Conservation (phyloP, 257 asterid species). For the Lycium ferocissimum region DNA sequence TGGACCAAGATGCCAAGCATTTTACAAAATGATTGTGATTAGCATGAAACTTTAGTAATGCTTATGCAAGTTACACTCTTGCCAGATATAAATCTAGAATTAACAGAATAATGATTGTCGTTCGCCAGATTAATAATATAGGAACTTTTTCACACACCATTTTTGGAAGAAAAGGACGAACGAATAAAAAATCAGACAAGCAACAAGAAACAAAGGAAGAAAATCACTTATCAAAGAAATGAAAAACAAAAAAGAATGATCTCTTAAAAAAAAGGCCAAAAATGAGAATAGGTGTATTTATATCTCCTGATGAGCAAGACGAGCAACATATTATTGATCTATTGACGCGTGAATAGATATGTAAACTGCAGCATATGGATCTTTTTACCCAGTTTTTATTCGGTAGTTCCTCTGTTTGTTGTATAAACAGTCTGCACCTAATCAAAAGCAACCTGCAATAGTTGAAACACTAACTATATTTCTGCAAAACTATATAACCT, state of each 20-base stretch:
- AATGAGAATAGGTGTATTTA: neutral
- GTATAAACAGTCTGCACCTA: neutral
- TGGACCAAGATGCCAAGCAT: conserved; percentile 23
- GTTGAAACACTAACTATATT: neutral
- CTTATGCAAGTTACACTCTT: neutral
- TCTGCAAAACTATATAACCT: neutral
- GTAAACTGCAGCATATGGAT: neutral
- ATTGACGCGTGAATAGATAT: neutral
- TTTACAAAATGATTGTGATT: neutral
- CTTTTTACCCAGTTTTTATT: neutral
- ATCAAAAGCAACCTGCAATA: neutral
- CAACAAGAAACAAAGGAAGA: neutral
- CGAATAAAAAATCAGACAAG: neutral
- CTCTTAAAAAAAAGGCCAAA: neutral
- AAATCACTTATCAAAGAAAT: neutral
- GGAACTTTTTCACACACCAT: neutral
- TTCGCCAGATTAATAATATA: neutral
- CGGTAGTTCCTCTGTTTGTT: neutral
- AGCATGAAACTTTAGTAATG: neutral
- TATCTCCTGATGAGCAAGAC: neutral
- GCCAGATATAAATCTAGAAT: neutral
- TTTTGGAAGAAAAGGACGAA: neutral
- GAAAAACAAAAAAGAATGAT: neutral
- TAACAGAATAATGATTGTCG: neutral
- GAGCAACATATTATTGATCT: neutral